Conservation (phyloP, 306 rosid genomes). For the Albizia julibrissin region DNA sequence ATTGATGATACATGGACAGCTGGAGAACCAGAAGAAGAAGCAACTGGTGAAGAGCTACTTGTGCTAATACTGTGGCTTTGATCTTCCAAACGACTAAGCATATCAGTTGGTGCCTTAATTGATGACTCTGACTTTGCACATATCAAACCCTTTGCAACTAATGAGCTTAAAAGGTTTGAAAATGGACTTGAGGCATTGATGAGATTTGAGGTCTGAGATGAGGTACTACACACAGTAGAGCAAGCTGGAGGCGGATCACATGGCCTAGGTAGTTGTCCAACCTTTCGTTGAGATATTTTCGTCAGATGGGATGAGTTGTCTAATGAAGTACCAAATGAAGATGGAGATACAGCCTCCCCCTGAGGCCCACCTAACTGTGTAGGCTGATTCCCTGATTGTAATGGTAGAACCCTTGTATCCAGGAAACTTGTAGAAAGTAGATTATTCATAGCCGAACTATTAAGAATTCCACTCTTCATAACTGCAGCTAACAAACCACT, state of each 20-base stretch:
- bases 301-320: slow-evolving; percentile 37
- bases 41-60: slow-evolving; percentile 45
- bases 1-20: slow-evolving; percentile 40
- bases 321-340: slow-evolving; percentile 45
- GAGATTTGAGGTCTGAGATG: slow-evolving; percentile 49
- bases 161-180: slow-evolving; percentile 78
- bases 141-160: slow-evolving; percentile 88
- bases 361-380: slow-evolving; percentile 35
- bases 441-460: slow-evolving; percentile 41
- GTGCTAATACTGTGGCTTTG: slow-evolving; percentile 37
- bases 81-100: slow-evolving; percentile 35
- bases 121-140: slow-evolving; percentile 60
- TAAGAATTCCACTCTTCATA: slow-evolving; percentile 65
- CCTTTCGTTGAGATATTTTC: slow-evolving; percentile 45
- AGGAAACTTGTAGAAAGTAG: slow-evolving; percentile 39
- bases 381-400: slow-evolving; percentile 45
- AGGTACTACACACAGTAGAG: slow-evolving; percentile 45
- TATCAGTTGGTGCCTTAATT: slow-evolving; percentile 39
- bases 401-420: slow-evolving; percentile 43
- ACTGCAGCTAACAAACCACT: slow-evolving; percentile 63
- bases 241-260: slow-evolving; percentile 45
- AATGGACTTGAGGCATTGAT: slow-evolving; percentile 55
- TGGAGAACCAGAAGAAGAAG: slow-evolving; percentile 50
- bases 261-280: slow-evolving; percentile 44
- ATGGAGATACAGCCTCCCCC: slow-evolving; percentile 30